Conservation (phyloP, 169 alveolate species). For the Plasmodium adleri region DNA sequence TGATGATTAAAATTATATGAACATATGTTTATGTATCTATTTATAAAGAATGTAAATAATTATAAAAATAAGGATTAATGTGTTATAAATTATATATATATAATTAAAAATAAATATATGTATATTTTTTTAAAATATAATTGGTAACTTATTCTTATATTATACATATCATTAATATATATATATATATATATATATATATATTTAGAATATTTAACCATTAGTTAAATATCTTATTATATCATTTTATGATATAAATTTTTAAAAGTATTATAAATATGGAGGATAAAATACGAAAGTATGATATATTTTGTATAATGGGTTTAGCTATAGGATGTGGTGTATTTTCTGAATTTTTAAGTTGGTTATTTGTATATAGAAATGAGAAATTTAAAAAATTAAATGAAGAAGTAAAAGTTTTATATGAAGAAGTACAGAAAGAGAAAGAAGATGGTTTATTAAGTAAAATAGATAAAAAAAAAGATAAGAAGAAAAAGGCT, state of each 20-base stretch:
- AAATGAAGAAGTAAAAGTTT: constrained; percentile 65
- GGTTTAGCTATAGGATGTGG: constrained; percentile 74
- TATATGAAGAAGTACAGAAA: constrained; percentile 74
- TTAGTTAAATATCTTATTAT: background rate
- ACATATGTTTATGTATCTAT: no score
- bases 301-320: constrained; percentile 45
- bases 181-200: background rate
- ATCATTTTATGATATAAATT: background rate
- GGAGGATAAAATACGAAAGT: constrained; percentile 57
- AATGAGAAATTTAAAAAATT: constrained; percentile 52
- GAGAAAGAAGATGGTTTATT: constrained; percentile 76
- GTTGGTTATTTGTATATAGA: constrained; percentile 77
- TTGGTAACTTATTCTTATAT: no score
- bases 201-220: no score
- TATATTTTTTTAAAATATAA: no score
- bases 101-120: no score
- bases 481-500: constrained; percentile 27
- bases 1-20: no score
- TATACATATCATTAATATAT: no score
- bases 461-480: constrained; percentile 64
- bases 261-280: background rate
- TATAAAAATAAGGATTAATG: no score
- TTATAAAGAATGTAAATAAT: no score
- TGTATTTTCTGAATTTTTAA: constrained; percentile 73
- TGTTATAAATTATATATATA: no score